These are phyloP conservation scores for Hyaloperonospora arabidopsidis DNA, from an alignment of 352 stramenopile species.

Conservation along the genomic window DNA sequence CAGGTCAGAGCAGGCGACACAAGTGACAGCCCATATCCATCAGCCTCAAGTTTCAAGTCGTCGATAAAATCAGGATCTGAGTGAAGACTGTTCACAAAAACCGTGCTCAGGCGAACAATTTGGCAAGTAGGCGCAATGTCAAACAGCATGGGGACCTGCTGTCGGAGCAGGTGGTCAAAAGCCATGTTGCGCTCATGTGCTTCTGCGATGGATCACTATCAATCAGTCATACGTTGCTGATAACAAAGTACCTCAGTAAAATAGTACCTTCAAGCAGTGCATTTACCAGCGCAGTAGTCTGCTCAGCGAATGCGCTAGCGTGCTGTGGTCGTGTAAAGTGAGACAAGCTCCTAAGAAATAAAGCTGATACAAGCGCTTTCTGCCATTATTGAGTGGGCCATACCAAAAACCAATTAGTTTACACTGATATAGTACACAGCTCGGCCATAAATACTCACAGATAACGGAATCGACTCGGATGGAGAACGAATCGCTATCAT, in stretches of 20 bases:
- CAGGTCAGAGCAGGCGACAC: conserved; percentile 28
- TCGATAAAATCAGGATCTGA: conserved; percentile 37
- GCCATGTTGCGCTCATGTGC: conserved; percentile 21
- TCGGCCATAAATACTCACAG: conserved; percentile 12
- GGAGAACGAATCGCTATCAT: conserved; percentile 12
- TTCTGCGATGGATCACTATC: conserved; percentile 16
- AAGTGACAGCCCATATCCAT: conserved; percentile 45
- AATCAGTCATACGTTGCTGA: conserved; percentile 1
- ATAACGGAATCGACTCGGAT: conserved; percentile 18
- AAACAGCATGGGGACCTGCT: conserved; percentile 45
- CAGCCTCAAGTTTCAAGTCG: conserved; percentile 46
- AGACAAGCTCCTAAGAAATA: conserved; percentile 34
- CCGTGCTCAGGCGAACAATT: conserved; percentile 29
- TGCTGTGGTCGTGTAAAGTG: conserved; percentile 21
- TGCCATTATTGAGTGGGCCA: conserved; percentile 7
- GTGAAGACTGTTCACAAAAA: conserved; percentile 35
- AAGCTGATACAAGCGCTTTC: conserved; percentile 40
- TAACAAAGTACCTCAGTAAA: neutral
- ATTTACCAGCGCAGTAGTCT: conserved; percentile 30
- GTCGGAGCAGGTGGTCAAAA: conserved; percentile 36
- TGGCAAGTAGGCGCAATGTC: conserved; percentile 20
- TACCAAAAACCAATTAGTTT: neutral
- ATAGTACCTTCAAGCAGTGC: conserved; percentile 30
- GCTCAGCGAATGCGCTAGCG: conserved; percentile 22
- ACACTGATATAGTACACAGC: neutral